Evolutionary conservation across 192 early-diverging fungal genomes (phyloP).

Genomic region (Coemansia sp.): DNA sequence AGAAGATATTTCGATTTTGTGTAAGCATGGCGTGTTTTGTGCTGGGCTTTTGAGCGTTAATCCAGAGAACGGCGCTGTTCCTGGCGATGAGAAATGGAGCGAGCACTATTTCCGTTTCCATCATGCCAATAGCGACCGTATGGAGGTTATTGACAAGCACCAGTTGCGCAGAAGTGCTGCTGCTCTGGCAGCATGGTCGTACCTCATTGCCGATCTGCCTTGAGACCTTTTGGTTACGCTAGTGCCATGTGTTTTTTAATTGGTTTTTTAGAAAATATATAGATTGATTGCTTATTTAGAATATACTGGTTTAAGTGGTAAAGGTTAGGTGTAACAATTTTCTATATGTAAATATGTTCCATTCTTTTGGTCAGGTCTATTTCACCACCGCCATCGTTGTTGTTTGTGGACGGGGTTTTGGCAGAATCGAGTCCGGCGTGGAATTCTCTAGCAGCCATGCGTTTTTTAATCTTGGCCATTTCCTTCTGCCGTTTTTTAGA

Average conservation of each 20-base stretch:
- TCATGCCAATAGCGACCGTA: slow-evolving; percentile 58
- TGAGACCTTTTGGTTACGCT: background rate
- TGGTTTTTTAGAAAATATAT: background rate
- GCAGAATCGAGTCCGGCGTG: background rate
- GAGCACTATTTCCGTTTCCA: slow-evolving; percentile 64
- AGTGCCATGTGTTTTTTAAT: background rate
- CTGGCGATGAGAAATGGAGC: slow-evolving; percentile 38
- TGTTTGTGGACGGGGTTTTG: background rate
- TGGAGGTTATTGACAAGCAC: slow-evolving; percentile 58
- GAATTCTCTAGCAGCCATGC: slow-evolving; percentile 6
- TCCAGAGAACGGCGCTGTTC: slow-evolving; percentile 46
- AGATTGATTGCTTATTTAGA: background rate
- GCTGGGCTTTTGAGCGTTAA: slow-evolving; percentile 54
- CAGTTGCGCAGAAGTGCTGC: slow-evolving; percentile 63
- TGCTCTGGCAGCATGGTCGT: slow-evolving; percentile 62
- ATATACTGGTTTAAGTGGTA: no score
- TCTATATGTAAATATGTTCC: slow-evolving; percentile 12
- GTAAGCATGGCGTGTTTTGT: slow-evolving; percentile 60
- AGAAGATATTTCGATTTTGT: slow-evolving; percentile 58
- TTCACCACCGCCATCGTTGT: background rate
- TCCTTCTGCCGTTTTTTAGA: slow-evolving; percentile 20
- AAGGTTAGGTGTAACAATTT: background rate
- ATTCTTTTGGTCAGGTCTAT: slow-evolving; percentile 1
- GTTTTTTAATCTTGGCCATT: slow-evolving; percentile 24
- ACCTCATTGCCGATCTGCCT: slow-evolving; percentile 56